Evolutionary conservation across 768 basidiomycete species (phyloP).

Genomic region (Lactarius tabidus): DNA sequence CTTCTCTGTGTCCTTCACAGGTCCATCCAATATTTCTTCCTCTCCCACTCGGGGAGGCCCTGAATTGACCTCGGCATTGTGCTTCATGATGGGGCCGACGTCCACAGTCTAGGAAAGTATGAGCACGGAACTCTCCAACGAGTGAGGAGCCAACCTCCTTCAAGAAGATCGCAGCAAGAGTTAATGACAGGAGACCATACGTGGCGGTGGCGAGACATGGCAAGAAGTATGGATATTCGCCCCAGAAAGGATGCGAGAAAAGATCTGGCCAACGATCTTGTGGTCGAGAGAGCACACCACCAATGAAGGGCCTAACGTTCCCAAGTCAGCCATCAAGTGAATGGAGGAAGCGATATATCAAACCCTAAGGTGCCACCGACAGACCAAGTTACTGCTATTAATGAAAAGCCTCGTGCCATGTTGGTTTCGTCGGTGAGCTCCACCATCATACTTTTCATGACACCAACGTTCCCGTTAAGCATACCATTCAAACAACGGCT

Average conservation of each 20-base stretch:
- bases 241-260: slow-evolving; percentile 27
- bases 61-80: not conserved
- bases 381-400: slow-evolving; percentile 32
- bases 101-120: not conserved
- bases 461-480: slow-evolving; percentile 9
- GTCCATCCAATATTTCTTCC: not conserved
- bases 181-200: not conserved
- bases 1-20: not conserved
- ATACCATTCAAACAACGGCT: slow-evolving; percentile 7
- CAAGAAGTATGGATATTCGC: slow-evolving; percentile 28
- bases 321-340: not conserved
- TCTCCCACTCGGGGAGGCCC: no score
- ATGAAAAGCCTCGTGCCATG: slow-evolving; percentile 39
- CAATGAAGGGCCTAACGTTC: not conserved
- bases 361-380: slow-evolving; percentile 18
- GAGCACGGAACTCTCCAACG: not conserved
- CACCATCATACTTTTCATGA: slow-evolving; percentile 41
- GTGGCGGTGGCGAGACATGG: slow-evolving; percentile 20
- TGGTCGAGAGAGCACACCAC: slow-evolving; percentile 28
- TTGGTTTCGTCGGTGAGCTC: slow-evolving; percentile 64
- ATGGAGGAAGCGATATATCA: not conserved
- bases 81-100: not conserved
- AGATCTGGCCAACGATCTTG: slow-evolving; percentile 24
- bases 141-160: slow-evolving; percentile 8
- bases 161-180: slow-evolving; percentile 6